Evolutionary conservation across 345 rosid genomes (phyloP).

Genomic region (Adansonia digitata): DNA sequence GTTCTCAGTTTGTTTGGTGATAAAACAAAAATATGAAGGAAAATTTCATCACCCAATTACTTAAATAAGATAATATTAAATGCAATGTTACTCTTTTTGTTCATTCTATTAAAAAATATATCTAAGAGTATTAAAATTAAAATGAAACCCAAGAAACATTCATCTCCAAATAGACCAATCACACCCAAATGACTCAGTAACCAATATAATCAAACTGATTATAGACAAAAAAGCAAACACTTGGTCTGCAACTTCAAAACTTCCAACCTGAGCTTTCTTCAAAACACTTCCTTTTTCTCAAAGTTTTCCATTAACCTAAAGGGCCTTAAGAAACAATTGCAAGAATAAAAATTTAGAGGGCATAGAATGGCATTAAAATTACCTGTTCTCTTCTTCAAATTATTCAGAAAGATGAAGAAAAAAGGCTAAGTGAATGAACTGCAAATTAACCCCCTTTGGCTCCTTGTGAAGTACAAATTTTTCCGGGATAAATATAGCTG

Average conservation of each 20-base stretch:
- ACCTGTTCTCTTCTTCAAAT: background rate
- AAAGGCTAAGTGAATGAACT: background rate
- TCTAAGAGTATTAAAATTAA: background rate
- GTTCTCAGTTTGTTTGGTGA: no score
- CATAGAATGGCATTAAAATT: background rate
- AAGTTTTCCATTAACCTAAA: background rate
- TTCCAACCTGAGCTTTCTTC: no score
- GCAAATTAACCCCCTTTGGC: background rate
- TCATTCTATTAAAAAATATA: background rate
- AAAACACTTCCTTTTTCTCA: no score
- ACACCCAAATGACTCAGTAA: background rate
- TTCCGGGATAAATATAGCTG: background rate
- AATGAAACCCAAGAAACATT: background rate
- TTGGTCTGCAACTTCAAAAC: background rate
- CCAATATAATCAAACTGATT: background rate
- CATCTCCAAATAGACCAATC: background rate
- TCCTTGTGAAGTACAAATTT: background rate
- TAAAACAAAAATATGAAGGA: background rate
- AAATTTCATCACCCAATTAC: background rate
- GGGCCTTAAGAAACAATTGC: background rate
- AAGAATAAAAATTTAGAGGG: background rate
- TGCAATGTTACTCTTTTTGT: no score
- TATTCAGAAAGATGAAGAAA: background rate
- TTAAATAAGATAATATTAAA: background rate
- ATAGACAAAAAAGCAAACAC: background rate